phyloP scores from a whole-genome alignment of 2,329 filamentous ascomycete genomes.

The Colletotrichum sp. region DNA sequence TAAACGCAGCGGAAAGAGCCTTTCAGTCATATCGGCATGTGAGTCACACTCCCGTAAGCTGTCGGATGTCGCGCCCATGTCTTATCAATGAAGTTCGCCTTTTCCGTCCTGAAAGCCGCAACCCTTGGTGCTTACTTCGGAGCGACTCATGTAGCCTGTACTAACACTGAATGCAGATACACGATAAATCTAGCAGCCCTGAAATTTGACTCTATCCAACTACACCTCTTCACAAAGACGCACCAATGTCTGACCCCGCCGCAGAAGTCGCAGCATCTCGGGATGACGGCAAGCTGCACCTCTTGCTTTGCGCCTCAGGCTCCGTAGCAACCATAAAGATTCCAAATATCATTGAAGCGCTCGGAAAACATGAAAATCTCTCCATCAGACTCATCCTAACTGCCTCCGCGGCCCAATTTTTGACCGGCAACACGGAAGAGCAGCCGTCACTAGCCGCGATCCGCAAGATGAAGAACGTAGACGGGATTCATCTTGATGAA shows the following conservation, averaged over 20 bases:
- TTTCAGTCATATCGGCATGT: not conserved
- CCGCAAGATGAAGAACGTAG: slow-evolving; percentile 69
- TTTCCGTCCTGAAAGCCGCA: not conserved
- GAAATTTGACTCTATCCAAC: not conserved
- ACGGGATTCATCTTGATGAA: slow-evolving; percentile 81
- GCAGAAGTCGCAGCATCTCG: slow-evolving; percentile 14
- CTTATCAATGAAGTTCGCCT: too few species aligned
- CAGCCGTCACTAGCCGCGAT: slow-evolving; percentile 73
- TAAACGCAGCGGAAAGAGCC: too few species aligned
- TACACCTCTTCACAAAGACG: not conserved
- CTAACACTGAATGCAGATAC: not conserved
- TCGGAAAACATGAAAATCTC: slow-evolving; percentile 59
- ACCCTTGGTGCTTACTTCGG: not conserved
- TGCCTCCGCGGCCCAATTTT: slow-evolving; percentile 73
- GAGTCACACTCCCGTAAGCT: not conserved
- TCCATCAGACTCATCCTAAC: slow-evolving; percentile 89
- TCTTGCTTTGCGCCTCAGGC: slow-evolving; percentile 7
- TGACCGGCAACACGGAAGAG: slow-evolving; percentile 76
- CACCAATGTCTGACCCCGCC: slow-evolving; percentile 10
- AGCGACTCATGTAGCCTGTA: too few species aligned
- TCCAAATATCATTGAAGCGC: slow-evolving; percentile 65
- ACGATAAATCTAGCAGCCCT: not conserved
- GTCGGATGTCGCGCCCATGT: not conserved
- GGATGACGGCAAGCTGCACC: slow-evolving; percentile 15
- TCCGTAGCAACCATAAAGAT: slow-evolving; percentile 79